Percentiles rank a stretch among this genome's conserved stretches.
Conservation (phyloP, 176 grass and related monocot genomes). For the Panicum miliaceum region DNA sequence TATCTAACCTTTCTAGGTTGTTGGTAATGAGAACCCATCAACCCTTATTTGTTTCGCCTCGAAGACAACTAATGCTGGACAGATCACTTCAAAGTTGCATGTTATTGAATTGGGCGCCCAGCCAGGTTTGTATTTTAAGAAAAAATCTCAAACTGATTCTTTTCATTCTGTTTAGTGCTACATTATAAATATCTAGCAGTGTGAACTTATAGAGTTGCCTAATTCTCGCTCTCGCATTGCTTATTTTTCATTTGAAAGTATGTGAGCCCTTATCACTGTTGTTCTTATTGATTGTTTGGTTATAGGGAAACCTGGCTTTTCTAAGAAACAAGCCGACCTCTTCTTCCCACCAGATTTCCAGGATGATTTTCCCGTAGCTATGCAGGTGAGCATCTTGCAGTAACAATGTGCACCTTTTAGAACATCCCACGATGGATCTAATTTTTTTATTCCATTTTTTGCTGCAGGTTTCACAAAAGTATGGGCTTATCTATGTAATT, state of each 20-base stretch:
- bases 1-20: slow-evolving; percentile 52
- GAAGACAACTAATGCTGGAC: slow-evolving; percentile 86
- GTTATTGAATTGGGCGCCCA: slow-evolving; percentile 95
- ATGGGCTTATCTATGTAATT: slow-evolving; percentile 93
- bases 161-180: slow-evolving; percentile 5
- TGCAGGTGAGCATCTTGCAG: slow-evolving; percentile 72
- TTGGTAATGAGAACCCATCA: slow-evolving; percentile 93
- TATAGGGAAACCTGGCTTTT: slow-evolving; percentile 83
- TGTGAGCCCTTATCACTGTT: not conserved
- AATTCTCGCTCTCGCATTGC: too few relatives aligned
- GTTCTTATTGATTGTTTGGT: slow-evolving; percentile 20
- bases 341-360: slow-evolving; percentile 97
- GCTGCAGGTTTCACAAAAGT: slow-evolving; percentile 91
- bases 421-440: slow-evolving; percentile 20
- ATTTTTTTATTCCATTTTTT: slow-evolving; percentile 37
- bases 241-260: not conserved
- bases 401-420: not conserved
- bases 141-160: not conserved
- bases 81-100: slow-evolving; percentile 91
- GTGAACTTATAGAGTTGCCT: not conserved
- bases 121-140: slow-evolving; percentile 60
- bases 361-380: slow-evolving; percentile 97
- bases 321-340: slow-evolving; percentile 98
- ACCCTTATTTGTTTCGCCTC: slow-evolving; percentile 93
- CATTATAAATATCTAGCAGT: not conserved